Conservation (phyloP, 2,329 filamentous ascomycete genomes). For the Ceratocystis alfenasii region DNA sequence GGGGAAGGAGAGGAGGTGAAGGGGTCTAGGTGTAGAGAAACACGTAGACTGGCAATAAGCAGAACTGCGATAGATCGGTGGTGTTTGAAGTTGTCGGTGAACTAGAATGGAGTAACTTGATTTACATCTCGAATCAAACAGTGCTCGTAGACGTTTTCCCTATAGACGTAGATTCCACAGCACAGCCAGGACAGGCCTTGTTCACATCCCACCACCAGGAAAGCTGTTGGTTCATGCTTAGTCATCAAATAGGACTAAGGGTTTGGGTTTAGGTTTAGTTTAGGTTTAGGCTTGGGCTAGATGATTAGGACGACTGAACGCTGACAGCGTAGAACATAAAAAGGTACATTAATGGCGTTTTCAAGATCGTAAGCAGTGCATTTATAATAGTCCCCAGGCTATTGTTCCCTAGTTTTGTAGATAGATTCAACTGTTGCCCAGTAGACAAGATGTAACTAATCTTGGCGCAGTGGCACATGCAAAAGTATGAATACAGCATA, state of each 20-base stretch:
- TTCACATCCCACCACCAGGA: too few relatives aligned
- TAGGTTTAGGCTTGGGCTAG: not conserved
- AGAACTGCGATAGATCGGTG: not conserved
- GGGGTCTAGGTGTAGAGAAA: not conserved
- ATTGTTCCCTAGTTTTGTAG: too few relatives aligned
- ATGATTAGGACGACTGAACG: too few relatives aligned
- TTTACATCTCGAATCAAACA: slow-evolving; percentile 1
- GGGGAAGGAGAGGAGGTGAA: not conserved
- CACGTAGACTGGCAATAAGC: not conserved
- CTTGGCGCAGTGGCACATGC: too few relatives aligned
- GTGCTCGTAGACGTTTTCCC: not conserved
- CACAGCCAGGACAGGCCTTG: not conserved
- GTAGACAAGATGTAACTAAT: too few relatives aligned
- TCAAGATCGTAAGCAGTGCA: too few relatives aligned
- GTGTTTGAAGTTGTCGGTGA: not conserved
- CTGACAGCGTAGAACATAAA: too few relatives aligned
- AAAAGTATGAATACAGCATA: too few relatives aligned
- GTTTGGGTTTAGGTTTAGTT: not conserved
- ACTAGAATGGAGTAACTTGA: not conserved
- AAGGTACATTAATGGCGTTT: too few relatives aligned
- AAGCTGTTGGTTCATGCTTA: not conserved
- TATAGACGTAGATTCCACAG: not conserved
- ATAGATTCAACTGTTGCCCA: too few relatives aligned
- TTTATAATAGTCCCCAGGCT: too few relatives aligned
- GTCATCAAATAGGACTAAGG: not conserved